These are phyloP conservation scores for Melanomma pulvis-pyrius DNA, from an alignment of 495 filamentous ascomycete genomes.

Conservation along the genomic window DNA sequence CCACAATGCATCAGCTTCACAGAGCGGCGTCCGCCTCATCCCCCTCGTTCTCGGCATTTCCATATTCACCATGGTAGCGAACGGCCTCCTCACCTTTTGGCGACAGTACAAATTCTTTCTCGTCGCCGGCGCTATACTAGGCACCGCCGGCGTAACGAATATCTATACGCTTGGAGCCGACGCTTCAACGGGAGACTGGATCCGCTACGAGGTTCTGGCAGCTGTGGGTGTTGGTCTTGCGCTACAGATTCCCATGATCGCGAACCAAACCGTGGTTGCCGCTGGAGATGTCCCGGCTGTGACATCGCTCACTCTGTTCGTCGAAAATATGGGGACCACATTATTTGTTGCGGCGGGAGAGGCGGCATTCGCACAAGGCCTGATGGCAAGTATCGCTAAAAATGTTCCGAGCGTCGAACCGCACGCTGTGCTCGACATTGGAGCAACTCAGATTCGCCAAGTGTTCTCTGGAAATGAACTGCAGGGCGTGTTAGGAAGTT, in stretches of 20 bases:
- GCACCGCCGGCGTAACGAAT: conserved; percentile 23
- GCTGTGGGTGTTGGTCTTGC: conserved; percentile 35
- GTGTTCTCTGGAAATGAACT: conserved; percentile 44
- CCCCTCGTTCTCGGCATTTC: conserved; percentile 31
- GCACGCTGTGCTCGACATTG: conserved; percentile 48
- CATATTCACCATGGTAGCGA: conserved; percentile 22
- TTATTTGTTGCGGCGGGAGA: conserved; percentile 38
- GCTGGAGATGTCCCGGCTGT: conserved; percentile 33
- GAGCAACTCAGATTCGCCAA: conserved; percentile 56
- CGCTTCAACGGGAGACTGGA: conserved; percentile 32
- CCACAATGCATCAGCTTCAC: conserved; percentile 25
- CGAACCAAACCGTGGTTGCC: conserved; percentile 30
- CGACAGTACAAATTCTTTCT: conserved; percentile 36
- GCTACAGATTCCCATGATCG: conserved; percentile 37
- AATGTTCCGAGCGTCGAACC: conserved; percentile 52
- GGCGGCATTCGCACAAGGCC: conserved; percentile 35
- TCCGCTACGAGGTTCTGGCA: conserved; percentile 36
- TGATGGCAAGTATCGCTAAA: conserved; percentile 21
- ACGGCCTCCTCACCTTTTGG: conserved; percentile 24
- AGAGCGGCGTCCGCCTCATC: conserved; percentile 39
- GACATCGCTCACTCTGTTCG: conserved; percentile 39
- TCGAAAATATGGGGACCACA: conserved; percentile 37
- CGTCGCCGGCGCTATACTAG: conserved; percentile 26
- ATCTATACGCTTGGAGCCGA: conserved; percentile 36
- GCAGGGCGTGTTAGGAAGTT: conserved; percentile 9